These are phyloP conservation scores for Ustilago hordei DNA, from an alignment of 1,284 basidiomycete species.

Conservation along the genomic window DNA sequence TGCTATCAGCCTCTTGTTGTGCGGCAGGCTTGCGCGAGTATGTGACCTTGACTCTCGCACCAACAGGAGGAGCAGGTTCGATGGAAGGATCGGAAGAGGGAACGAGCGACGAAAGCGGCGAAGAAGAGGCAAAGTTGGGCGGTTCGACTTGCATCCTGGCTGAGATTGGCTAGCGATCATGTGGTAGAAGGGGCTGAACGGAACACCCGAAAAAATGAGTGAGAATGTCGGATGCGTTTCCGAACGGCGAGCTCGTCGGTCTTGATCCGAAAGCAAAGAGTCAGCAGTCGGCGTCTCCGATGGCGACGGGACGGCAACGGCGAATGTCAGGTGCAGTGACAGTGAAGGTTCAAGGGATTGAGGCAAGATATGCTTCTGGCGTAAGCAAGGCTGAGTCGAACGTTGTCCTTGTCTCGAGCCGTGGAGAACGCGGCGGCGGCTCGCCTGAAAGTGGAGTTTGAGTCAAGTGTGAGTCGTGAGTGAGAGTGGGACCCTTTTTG, in stretches of 20 bases:
- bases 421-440: no score
- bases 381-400: slow-evolving; percentile 8
- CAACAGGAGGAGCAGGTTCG: slow-evolving; percentile 14
- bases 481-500: slow-evolving; percentile 18
- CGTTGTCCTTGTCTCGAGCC: neutral
- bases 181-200: neutral
- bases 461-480: neutral
- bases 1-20: neutral
- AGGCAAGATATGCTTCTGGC: neutral
- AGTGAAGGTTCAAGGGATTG: no score
- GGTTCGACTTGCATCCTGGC: slow-evolving; percentile 37
- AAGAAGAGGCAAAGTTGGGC: slow-evolving; percentile 14
- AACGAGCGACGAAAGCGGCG: slow-evolving; percentile 41
- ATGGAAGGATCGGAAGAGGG: slow-evolving; percentile 47
- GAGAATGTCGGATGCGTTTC: neutral
- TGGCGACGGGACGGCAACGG: neutral
- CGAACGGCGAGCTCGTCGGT: slow-evolving; percentile 5
- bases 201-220: neutral
- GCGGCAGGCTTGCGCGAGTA: slow-evolving; percentile 37
- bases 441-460: slow-evolving; percentile 17
- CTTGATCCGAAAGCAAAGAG: neutral
- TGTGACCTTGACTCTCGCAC: slow-evolving; percentile 35
- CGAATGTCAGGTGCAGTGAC: neutral
- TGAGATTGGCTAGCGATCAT: neutral
- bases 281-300: neutral